Evolutionary conservation across 805 yeast species (phyloP).

Genomic region (Kuraishia ogatae): DNA sequence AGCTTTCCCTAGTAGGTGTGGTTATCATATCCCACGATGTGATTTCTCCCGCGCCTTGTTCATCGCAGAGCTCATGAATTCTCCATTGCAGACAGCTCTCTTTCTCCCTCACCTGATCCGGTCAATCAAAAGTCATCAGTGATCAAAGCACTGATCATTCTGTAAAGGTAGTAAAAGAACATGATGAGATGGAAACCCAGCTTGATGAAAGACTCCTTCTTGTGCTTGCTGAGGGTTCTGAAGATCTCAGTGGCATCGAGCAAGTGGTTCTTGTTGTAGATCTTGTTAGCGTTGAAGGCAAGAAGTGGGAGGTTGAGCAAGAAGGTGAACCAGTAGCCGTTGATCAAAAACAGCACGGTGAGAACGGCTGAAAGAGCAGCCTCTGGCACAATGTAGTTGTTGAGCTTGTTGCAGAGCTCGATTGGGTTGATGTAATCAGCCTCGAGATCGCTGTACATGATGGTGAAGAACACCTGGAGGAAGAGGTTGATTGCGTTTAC

Average conservation of each 20-base stretch:
- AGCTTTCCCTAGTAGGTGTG: no score
- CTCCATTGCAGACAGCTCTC: no score
- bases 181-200: constrained; percentile 83
- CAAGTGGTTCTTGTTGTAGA: constrained; percentile 70
- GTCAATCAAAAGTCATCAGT: constrained; percentile 39
- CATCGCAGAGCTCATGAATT: no score
- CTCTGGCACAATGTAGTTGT: constrained; percentile 85
- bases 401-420: constrained; percentile 88
- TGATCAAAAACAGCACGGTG: constrained; percentile 62
- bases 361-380: constrained; percentile 73
- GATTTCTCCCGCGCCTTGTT: no score
- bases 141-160: constrained; percentile 91
- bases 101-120: no score
- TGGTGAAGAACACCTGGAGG: constrained; percentile 89
- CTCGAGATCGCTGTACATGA: constrained; percentile 91
- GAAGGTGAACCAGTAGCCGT: constrained; percentile 90
- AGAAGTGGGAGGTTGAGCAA: constrained; percentile 75
- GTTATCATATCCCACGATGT: no score
- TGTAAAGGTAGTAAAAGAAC: constrained; percentile 93
- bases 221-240: constrained; percentile 86
- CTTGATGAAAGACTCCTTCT: constrained; percentile 85
- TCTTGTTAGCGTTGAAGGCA: constrained; percentile 76
- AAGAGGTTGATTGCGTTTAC: constrained; percentile 84
- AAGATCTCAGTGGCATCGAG: constrained; percentile 97
- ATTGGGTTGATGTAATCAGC: constrained; percentile 96